Evolutionary conservation across 1,284 basidiomycete genomes (phyloP).

Genomic region (Malassezia furfur): DNA sequence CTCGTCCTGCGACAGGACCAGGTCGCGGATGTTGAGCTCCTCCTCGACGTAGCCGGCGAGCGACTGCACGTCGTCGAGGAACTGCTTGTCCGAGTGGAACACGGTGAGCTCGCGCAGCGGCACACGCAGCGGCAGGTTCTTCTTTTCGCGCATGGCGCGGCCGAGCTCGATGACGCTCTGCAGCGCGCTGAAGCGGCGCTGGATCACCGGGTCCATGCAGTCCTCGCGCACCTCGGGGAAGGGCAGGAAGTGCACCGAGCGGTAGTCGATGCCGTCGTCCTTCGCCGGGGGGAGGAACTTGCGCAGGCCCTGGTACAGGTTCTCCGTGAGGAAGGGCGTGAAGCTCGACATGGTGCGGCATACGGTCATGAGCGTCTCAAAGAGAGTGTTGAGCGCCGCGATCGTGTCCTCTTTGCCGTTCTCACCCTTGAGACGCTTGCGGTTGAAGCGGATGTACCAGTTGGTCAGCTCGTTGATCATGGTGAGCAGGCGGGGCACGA

Average conservation of each 20-base stretch:
- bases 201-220: conserved; percentile 92
- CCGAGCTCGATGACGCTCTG: conserved; percentile 88
- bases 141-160: conserved; percentile 76
- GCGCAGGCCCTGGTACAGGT: conserved; percentile 82
- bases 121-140: conserved; percentile 61
- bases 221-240: conserved; percentile 90
- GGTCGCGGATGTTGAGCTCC: conserved; percentile 86
- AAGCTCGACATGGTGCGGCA: conserved; percentile 96
- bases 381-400: conserved; percentile 84
- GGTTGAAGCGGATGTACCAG: conserved; percentile 99
- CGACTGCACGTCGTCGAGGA: conserved; percentile 74
- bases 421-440: conserved; percentile 88
- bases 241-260: conserved; percentile 88
- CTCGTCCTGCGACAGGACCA: conserved; percentile 84
- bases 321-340: conserved; percentile 95
- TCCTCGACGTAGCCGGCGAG: conserved; percentile 82
- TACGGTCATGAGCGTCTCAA: conserved; percentile 87
- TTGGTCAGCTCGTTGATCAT: conserved; percentile 95
- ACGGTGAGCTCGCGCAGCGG: conserved; percentile 86
- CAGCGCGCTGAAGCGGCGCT: conserved; percentile 88
- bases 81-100: conserved; percentile 79
- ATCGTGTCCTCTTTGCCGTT: conserved; percentile 80
- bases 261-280: conserved; percentile 60
- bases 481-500: conserved; percentile 84
- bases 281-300: conserved; percentile 57